These are phyloP conservation scores for Fonsecaea nubica DNA, from an alignment of 2,329 filamentous ascomycete genomes.

Conservation along the genomic window DNA sequence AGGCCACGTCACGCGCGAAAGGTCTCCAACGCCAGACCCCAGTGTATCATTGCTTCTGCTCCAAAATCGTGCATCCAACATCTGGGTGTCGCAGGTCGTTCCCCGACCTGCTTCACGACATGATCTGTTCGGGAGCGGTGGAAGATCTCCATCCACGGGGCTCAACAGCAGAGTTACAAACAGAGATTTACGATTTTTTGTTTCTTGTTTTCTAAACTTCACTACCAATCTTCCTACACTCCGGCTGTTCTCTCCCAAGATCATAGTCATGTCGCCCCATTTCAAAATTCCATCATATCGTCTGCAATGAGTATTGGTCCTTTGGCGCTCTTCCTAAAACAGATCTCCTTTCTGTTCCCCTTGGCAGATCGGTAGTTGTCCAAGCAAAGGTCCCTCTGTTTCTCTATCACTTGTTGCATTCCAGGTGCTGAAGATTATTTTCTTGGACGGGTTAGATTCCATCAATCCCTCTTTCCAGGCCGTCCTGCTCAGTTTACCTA, in stretches of 20 bases:
- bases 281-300: background rate
- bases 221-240: background rate
- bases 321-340: background rate
- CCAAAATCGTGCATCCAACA: background rate
- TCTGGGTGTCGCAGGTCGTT: background rate
- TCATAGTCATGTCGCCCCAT: background rate
- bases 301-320: constrained; percentile 1
- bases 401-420: constrained; percentile 25
- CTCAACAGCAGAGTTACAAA: constrained; percentile 13
- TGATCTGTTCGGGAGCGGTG: background rate
- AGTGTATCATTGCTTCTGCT: background rate
- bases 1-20: background rate
- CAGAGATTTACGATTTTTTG: constrained; percentile 25
- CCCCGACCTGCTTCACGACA: background rate
- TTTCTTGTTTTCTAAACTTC: background rate
- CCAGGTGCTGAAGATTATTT: constrained; percentile 40
- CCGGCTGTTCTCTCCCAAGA: background rate
- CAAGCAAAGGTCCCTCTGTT: background rate
- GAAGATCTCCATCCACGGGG: background rate
- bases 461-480: background rate
- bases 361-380: constrained; percentile 1
- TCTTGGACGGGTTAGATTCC: background rate
- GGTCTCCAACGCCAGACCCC: background rate
- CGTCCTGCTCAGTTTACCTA: background rate
- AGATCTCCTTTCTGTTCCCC: background rate